Conservation (phyloP, 108 stramenopile genomes). For the Epipyxis sp. region DNA sequence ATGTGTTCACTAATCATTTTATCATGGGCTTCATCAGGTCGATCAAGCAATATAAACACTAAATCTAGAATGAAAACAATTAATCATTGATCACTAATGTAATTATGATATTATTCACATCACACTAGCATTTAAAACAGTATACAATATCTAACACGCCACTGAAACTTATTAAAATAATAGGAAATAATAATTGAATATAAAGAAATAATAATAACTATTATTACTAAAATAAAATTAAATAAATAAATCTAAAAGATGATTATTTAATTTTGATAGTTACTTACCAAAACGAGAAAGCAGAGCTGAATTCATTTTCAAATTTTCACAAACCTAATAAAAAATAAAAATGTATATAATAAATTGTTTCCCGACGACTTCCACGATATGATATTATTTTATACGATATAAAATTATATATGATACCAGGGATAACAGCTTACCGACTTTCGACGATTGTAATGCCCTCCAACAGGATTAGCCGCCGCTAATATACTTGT, state of each 20-base stretch:
- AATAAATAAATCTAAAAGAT: too few relatives aligned
- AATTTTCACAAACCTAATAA: constrained; percentile 12
- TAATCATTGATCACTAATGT: too few relatives aligned
- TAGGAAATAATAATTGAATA: too few relatives aligned
- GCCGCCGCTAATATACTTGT: constrained; percentile 95
- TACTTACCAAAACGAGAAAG: constrained; percentile 78
- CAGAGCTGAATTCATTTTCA: constrained; percentile 85
- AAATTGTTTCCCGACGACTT: neutral
- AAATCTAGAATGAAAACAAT: constrained; percentile 50
- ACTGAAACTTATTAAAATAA: too few relatives aligned
- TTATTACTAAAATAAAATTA: too few relatives aligned
- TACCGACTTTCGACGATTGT: constrained; percentile 82
- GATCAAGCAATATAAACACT: constrained; percentile 89
- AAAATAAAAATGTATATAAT: neutral
- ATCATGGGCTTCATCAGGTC: constrained; percentile 82
- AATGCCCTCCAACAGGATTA: constrained; percentile 92
- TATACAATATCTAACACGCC: too few relatives aligned
- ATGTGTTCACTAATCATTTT: constrained; percentile 81
- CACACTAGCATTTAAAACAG: too few relatives aligned
- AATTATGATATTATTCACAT: too few relatives aligned
- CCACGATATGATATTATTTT: neutral
- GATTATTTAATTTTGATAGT: too few relatives aligned
- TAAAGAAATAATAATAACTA: too few relatives aligned
- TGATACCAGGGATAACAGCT: constrained; percentile 34
- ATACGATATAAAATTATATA: neutral